These are phyloP conservation scores for Selaginella tamariscina DNA, from an alignment of 75 land plant genomes.

Conservation along the genomic window DNA sequence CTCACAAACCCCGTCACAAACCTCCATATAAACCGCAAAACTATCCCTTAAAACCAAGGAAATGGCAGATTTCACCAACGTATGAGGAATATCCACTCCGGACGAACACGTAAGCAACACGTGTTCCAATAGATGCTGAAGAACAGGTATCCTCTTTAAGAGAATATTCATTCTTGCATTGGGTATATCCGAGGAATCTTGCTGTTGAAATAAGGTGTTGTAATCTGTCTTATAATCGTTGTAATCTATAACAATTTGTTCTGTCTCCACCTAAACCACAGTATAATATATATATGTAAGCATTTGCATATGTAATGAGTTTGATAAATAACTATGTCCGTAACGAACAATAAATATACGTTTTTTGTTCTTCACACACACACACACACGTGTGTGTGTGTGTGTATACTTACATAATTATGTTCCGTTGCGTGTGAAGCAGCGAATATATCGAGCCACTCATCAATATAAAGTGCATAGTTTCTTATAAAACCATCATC, in stretches of 20 bases:
- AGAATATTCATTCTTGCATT: slow-evolving; percentile 20
- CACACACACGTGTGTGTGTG: no score
- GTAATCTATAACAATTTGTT: background rate
- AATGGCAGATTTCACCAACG: slow-evolving; percentile 57
- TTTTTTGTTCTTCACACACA: no score
- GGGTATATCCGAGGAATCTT: background rate
- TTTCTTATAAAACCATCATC: slow-evolving; percentile 84
- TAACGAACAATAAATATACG: no score
- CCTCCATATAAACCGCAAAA: slow-evolving; percentile 60
- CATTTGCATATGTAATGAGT: no score
- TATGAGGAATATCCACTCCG: slow-evolving; percentile 56
- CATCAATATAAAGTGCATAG: slow-evolving; percentile 66
- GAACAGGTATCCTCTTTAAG: slow-evolving; percentile 39
- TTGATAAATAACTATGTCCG: no score
- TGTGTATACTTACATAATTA: background rate
- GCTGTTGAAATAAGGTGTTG: background rate
- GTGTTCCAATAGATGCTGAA: slow-evolving; percentile 62
- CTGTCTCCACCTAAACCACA: no score
- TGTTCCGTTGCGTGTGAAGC: background rate
- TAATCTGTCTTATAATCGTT: background rate
- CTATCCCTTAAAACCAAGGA: slow-evolving; percentile 58
- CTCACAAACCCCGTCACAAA: slow-evolving; percentile 52
- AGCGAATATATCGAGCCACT: slow-evolving; percentile 56
- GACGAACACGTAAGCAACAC: slow-evolving; percentile 78
- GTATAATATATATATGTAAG: no score